Percentiles rank a stretch among this genome's conserved stretches.
Evolutionary conservation across 106 monocot genomes (phyloP).

Genomic region (Acanthochlamys bracteata): DNA sequence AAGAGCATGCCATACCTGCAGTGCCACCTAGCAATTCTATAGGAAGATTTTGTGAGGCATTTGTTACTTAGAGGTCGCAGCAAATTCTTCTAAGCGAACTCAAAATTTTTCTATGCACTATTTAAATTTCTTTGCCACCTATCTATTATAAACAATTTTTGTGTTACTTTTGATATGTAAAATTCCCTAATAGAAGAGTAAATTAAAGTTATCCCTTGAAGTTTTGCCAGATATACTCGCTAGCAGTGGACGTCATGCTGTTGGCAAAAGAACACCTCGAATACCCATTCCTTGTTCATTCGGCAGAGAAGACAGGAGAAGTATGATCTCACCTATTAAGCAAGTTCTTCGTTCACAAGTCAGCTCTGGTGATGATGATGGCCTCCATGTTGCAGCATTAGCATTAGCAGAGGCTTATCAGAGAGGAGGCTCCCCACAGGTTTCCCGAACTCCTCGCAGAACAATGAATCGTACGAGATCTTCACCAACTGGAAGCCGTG

Average conservation of each 20-base stretch:
- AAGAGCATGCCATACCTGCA: too few species aligned
- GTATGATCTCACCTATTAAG: slow-evolving; percentile 25
- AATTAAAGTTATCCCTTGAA: slow-evolving; percentile 4
- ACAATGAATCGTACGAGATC: slow-evolving; percentile 22
- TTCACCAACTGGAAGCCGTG: slow-evolving; percentile 39
- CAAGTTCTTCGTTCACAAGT: slow-evolving; percentile 26
- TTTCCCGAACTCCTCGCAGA: slow-evolving; percentile 61
- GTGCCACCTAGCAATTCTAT: too few species aligned
- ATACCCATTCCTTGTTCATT: slow-evolving; percentile 60
- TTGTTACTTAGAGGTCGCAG: too few species aligned
- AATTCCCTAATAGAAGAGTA: neutral
- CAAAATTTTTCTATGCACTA: too few species aligned
- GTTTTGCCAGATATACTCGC: slow-evolving; percentile 35
- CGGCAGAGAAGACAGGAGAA: slow-evolving; percentile 32
- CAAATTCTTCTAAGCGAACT: too few species aligned
- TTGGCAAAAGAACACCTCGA: slow-evolving; percentile 96
- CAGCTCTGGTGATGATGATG: slow-evolving; percentile 68
- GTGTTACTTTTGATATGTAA: too few species aligned
- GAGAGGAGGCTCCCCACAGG: slow-evolving; percentile 85
- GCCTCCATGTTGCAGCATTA: slow-evolving; percentile 85
- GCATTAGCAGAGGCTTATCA: slow-evolving; percentile 87
- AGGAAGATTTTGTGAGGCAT: too few species aligned
- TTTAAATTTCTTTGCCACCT: too few species aligned
- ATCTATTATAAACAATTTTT: too few species aligned
- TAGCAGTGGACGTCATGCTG: slow-evolving; percentile 74